Evolutionary conservation across 140 eudicot genomes (phyloP), one percentile per base, ranked within the genome.

Genomic region (Ambrosia hybrid): DNA sequence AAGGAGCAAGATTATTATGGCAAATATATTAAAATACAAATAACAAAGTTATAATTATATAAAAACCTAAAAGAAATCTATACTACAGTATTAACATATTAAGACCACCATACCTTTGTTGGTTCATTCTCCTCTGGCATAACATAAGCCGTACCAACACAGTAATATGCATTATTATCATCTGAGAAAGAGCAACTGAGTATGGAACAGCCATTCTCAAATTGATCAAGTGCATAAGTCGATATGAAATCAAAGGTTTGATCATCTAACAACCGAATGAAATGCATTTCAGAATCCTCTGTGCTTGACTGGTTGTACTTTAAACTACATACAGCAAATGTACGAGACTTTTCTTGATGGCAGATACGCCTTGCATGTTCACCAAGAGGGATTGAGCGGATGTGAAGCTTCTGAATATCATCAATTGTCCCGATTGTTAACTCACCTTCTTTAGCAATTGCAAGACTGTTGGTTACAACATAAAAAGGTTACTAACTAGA

Each of bases 321-420:
- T 65, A 90, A 67, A 77, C 97, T 85, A 51, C 98, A 90, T 33
- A 93, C 75, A 8, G 98, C 97, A 80, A 93, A 93, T 30, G 97
- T 87, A 17, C 91, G 88, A 7, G 96, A 84, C 70, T 90, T 96
- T 81, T 93, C 98, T 79, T 93, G 97, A 84, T 93, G 98, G 78
- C 96, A 89, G 73, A 93, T 93, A 71, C 98, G 26, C 26, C 95
- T 81, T 62, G 91, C 95, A 38, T 90, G 91, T 79, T 90, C 95
- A 21, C 95, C 95, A 45, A 85, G 95, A 0, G 97, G 91, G 64
- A 90, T 90, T 12, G 91, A 78, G 9, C 97, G 95, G 55, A 90
- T 87, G 64, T 87, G 97, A 68, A 87, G 96, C 86, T 87, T 90
- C 72, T 90, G 89, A 62, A 90, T 90, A 76, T 87, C 97, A 53